Percentiles rank a stretch among this genome's conserved stretches.
Evolutionary conservation across 2,329 filamentous ascomycete species (phyloP).

Genomic region (Rutstroemia sp.): DNA sequence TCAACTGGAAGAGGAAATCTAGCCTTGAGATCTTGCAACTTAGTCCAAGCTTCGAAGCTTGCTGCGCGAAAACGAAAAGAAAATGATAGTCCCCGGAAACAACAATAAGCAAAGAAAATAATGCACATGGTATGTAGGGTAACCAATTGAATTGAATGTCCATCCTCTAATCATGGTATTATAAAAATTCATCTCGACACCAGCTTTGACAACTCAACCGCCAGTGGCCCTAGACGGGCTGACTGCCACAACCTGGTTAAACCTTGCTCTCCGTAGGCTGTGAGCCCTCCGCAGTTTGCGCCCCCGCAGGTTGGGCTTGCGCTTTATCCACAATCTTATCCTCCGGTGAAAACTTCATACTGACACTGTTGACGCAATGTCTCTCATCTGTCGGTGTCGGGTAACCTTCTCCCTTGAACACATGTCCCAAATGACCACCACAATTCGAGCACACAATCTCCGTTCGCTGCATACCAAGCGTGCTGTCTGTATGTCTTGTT

Average conservation of each 20-base stretch:
- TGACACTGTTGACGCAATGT: constrained; percentile 94
- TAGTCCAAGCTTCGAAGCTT: no score
- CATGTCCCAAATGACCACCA: constrained; percentile 84
- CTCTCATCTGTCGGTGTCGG: constrained; percentile 85
- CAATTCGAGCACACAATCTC: constrained; percentile 96
- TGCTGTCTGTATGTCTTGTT: constrained; percentile 67
- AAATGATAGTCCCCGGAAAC: no score
- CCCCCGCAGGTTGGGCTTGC: constrained; percentile 25
- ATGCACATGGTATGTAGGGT: no score
- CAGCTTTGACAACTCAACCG: no score
- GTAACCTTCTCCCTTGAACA: constrained; percentile 85
- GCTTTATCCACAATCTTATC: constrained; percentile 44
- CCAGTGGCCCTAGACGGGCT: no score
- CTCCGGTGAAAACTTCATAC: constrained; percentile 69
- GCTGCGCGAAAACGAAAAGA: no score
- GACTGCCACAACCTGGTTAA: neutral
- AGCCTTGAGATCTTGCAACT: no score
- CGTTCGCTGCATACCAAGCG: constrained; percentile 75
- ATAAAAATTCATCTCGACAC: neutral
- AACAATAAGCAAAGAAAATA: no score
- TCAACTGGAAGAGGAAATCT: no score
- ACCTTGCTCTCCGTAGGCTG: neutral
- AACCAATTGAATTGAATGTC: no score
- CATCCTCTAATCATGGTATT: neutral
- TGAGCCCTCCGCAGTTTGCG: neutral